Conservation (phyloP, 352 stramenopile genomes). For the Phytophthora sojae region DNA sequence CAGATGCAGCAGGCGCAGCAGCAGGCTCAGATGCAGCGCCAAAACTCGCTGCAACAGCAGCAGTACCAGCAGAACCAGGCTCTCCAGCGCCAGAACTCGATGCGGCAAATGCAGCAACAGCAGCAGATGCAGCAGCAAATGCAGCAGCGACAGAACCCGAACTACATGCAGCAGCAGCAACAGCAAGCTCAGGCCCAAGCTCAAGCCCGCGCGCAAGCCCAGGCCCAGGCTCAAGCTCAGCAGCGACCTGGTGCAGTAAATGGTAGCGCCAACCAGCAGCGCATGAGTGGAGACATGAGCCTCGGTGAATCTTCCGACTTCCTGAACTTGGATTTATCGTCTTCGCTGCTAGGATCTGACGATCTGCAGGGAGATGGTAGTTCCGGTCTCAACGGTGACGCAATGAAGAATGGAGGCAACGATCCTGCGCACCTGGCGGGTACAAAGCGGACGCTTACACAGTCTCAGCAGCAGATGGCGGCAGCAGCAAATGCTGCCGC, state of each 20-base stretch:
- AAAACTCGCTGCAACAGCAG: slow-evolving; percentile 66
- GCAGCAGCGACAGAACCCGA: slow-evolving; percentile 65
- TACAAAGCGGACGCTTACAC: slow-evolving; percentile 76
- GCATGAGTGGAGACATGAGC: slow-evolving; percentile 65
- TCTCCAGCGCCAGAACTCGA: slow-evolving; percentile 60
- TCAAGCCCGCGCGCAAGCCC: slow-evolving; percentile 36
- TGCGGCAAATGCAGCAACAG: slow-evolving; percentile 66
- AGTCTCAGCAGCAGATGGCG: slow-evolving; percentile 87
- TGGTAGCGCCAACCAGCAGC: slow-evolving; percentile 43
- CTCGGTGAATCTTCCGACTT: slow-evolving; percentile 82
- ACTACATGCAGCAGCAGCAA: slow-evolving; percentile 65
- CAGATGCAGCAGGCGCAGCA: slow-evolving; percentile 69
- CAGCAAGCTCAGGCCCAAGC: slow-evolving; percentile 30
- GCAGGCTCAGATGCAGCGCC: slow-evolving; percentile 66
- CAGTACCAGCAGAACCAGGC: slow-evolving; percentile 64
- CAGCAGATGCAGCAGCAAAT: slow-evolving; percentile 70
- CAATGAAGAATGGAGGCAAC: slow-evolving; percentile 43
- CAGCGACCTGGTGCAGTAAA: slow-evolving; percentile 34
- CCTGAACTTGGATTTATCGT: slow-evolving; percentile 80
- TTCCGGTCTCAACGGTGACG: slow-evolving; percentile 47
- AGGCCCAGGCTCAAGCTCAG: slow-evolving; percentile 43
- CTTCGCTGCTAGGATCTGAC: slow-evolving; percentile 69
- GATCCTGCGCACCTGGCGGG: slow-evolving; percentile 41
- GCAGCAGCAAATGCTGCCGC: slow-evolving; percentile 78
- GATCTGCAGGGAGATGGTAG: slow-evolving; percentile 61